Evolutionary conservation across 2,329 filamentous ascomycete genomes (phyloP), one percentile per base, ranked within the genome.

Genomic region (Ceratocystis destructans): DNA sequence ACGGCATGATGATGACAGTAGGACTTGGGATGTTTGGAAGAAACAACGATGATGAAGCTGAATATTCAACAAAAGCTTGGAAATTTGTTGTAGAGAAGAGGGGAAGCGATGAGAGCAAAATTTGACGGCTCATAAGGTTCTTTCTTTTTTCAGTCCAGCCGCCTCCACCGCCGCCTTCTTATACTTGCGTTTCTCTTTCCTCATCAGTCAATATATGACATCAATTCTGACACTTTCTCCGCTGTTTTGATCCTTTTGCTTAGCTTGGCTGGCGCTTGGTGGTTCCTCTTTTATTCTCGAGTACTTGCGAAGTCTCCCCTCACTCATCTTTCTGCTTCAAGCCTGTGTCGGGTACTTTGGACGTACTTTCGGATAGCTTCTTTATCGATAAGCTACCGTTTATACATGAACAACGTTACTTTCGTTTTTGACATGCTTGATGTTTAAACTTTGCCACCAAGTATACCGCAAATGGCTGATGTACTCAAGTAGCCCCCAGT

Each of bases 1-100:
- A 80, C 59, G 80, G 75, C 80, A 82, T 82, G 7, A 12, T 37
- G 22, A 10, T 37, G 22, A 10, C 33, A 6, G n/a, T 5, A 28
- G 37, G 37, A 41, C 10, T 41, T 41, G 8, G 37, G 15, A 1
- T 28, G 17, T 44, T n/a, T 15, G 44, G 37, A 17, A 17, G 61
- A 22, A 62, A 4, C 3, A 37, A 44, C 7, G 6, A 59, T 53
- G 2, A 28, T 28, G 8, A 53, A 25, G 20, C 25, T 28, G 4
- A 17, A 17, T 3, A 46, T 28, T 25, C 22, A 53, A 53, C 10
- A 53, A 10, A 25, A 53, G 3, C 37, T 25, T 8, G 25, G 20
- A 12, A 10, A 7, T 5, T 20, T 20, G 2, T 8, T 10, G 20
- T 20, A 20, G 3, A 20, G 46, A 48, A 22, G 37, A 41, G 37